Evolutionary conservation across 768 basidiomycete species (phyloP), one percentile per base, ranked within the genome.

Genomic region (Serendipita sp.): DNA sequence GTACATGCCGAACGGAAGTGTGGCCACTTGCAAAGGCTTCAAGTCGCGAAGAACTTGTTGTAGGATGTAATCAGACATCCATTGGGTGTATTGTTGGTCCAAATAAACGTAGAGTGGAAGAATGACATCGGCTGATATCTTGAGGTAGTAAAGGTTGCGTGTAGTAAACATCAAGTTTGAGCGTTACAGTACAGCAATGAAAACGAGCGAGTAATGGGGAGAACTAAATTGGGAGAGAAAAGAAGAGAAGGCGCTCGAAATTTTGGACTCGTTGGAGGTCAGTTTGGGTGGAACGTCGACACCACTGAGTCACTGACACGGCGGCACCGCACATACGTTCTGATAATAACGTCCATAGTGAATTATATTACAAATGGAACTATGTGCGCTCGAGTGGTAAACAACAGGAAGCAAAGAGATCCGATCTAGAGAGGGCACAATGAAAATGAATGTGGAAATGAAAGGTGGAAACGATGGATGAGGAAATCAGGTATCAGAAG

Each of bases 121-220:
- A 32, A 60, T 28, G 7, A 60, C 56, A 10, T 35, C 2, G 4
- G 24, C 35, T n/a, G 56, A 60, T n/a, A 60, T 60, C 56, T 60
- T 60, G 56, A 60, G 56, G 32, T 60, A 60, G 35, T 32, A 60
- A 28, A 60, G 56, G 56, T 60, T 60, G 24, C 56, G 56, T 30
- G 56, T 60, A 37, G 56, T 60, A 35, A 32, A 60, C 56, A 60
- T 60, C 56, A 1, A 28, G n/a, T 11, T n/a, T 8, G 35, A 8
- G 16, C n/a, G 5, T 32, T 24, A 24, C 24, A 24, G 24, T 1
- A 24, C 24, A 24, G 24, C 24, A 24, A 24, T 24, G 24, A 24
- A 24, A 24, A 24, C 24, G 24, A 24, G 24, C 24, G 24, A 24
- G 24, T 24, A 24, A 24, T 24, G 24, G 24, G 24, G 24, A 24